These are phyloP conservation scores for Cordyceps pruinosa DNA, from an alignment of 2,329 filamentous ascomycete genomes.

Conservation along the genomic window DNA sequence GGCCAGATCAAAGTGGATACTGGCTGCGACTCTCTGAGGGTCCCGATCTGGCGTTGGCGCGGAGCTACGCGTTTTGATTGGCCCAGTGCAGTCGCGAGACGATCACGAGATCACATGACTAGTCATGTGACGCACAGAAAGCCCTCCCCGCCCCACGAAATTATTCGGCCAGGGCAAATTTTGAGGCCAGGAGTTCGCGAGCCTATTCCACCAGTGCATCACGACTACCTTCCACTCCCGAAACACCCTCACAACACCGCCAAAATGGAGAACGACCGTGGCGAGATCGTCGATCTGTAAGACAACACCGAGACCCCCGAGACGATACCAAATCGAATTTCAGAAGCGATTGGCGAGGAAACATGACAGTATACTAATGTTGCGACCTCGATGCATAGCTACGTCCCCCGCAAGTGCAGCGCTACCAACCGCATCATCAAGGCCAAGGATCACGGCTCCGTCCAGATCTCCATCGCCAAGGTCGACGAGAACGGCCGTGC, in stretches of 20 bases:
- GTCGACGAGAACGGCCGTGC: constrained; percentile 98
- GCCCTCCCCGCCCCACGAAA: constrained; percentile 33
- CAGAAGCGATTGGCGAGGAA: constrained; percentile 12
- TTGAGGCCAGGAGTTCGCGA: constrained; percentile 20
- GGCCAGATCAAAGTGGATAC: constrained; percentile 4
- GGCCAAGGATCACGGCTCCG: constrained; percentile 98
- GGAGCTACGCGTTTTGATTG: constrained; percentile 8
- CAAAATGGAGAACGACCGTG: constrained; percentile 99
- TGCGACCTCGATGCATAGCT: constrained; percentile 45
- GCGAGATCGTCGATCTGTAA: constrained; percentile 99
- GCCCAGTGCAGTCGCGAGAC: constrained; percentile 20
- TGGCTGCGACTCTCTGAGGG: neutral
- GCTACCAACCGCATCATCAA: constrained; percentile 99
- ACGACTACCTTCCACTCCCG: constrained; percentile 19
- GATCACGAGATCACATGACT: constrained; percentile 30
- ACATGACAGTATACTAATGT: constrained; percentile 20
- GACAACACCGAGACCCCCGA: constrained; percentile 27
- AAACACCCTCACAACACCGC: constrained; percentile 30
- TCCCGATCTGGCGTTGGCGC: neutral
- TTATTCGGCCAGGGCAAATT: constrained; percentile 30
- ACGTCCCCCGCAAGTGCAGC: constrained; percentile 98
- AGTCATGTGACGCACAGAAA: constrained; percentile 29
- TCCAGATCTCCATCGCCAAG: constrained; percentile 95
- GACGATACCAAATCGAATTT: constrained; percentile 2
- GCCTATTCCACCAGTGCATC: constrained; percentile 24